phyloP scores from a whole-genome alignment of 441 rosid genomes.

The Geranium incanum region DNA sequence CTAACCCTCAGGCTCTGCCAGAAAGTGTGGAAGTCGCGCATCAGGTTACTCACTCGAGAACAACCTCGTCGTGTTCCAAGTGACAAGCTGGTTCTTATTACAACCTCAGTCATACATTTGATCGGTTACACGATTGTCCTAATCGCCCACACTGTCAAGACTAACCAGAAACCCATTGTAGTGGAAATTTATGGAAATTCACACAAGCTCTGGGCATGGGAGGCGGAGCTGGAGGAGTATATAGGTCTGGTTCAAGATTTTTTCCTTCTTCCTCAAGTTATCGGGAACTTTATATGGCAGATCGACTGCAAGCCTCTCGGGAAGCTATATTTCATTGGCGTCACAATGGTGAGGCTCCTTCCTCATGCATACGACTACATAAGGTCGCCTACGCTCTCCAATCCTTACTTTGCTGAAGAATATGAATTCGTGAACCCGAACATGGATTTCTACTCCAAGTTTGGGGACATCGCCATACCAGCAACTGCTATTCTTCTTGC shows the following conservation, averaged over 20 bases:
- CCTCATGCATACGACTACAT: slow-evolving; percentile 68
- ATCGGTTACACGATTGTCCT: slow-evolving; percentile 49
- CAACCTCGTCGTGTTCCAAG: slow-evolving; percentile 51
- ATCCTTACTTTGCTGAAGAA: slow-evolving; percentile 56
- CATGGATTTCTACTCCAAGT: slow-evolving; percentile 61
- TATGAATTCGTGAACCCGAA: slow-evolving; percentile 63
- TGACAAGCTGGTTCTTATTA: slow-evolving; percentile 45
- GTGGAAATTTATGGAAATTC: slow-evolving; percentile 25
- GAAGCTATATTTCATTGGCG: slow-evolving; percentile 55
- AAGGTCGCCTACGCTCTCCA: slow-evolving; percentile 34
- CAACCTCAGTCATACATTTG: slow-evolving; percentile 37
- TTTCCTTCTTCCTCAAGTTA: slow-evolving; percentile 83
- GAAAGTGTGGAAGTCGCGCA: slow-evolving; percentile 76
- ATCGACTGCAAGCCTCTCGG: slow-evolving; percentile 50
- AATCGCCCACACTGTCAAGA: slow-evolving; percentile 38
- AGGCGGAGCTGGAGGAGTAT: slow-evolving; percentile 62
- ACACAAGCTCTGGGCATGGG: slow-evolving; percentile 35
- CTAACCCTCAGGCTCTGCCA: slow-evolving; percentile 65
- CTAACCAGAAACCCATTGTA: slow-evolving; percentile 22
- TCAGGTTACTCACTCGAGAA: slow-evolving; percentile 35
- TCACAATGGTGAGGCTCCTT: slow-evolving; percentile 60
- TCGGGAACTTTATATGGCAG: slow-evolving; percentile 65
- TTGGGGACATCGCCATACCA: slow-evolving; percentile 71
- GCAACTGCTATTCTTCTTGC: slow-evolving; percentile 50
- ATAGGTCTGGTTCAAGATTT: slow-evolving; percentile 73